These are phyloP conservation scores for Podaxis pistillaris DNA, from an alignment of 768 basidiomycete genomes.

Conservation along the genomic window DNA sequence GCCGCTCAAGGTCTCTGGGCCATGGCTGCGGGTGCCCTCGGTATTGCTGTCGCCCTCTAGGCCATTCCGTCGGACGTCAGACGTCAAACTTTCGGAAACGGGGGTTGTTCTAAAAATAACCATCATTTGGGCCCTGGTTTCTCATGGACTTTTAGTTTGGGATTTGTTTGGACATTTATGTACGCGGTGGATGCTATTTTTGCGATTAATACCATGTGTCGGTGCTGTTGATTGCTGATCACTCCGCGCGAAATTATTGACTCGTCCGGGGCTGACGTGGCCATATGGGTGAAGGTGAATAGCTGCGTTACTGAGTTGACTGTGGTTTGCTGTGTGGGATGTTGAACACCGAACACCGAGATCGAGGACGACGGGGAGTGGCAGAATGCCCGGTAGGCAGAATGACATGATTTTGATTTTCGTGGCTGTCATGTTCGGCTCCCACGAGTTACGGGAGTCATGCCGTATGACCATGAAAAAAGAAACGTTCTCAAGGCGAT, in stretches of 20 bases:
- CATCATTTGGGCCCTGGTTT: background rate
- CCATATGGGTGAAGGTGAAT: no score
- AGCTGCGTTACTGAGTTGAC: no score
- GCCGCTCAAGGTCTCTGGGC: conserved; percentile 8
- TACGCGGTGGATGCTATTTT: background rate
- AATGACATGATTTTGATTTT: no score
- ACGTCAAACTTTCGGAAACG: background rate
- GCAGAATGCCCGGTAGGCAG: no score
- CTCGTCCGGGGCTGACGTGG: no score
- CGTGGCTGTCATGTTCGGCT: no score
- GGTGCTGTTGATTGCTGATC: background rate
- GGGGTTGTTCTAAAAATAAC: background rate
- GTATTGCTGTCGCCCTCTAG: conserved; percentile 8
- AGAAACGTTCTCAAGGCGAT: no score
- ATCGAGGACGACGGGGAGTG: no score
- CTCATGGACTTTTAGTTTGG: background rate
- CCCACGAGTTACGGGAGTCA: no score
- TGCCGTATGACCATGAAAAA: no score
- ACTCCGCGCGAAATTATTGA: background rate
- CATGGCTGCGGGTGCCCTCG: conserved; percentile 8
- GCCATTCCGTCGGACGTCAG: background rate
- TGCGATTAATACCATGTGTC: background rate
- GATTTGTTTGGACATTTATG: background rate
- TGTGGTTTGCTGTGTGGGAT: no score
- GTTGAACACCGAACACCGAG: no score